Evolutionary conservation across 805 yeast genomes (phyloP).

Genomic region (Candida ponderosae): DNA sequence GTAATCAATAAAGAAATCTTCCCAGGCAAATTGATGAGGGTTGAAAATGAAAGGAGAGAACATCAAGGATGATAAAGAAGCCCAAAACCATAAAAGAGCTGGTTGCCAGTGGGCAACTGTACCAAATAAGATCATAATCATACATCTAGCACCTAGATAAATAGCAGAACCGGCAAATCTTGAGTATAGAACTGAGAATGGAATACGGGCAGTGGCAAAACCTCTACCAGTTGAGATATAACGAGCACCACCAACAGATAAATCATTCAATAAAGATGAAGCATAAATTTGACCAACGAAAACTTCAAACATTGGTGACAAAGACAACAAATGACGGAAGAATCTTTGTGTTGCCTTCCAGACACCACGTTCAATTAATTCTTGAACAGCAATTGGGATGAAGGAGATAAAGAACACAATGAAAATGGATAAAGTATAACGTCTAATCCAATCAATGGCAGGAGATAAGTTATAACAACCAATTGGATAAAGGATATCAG

Average conservation of each 20-base stretch:
- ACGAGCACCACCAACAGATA: conserved; percentile 81
- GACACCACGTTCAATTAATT: conserved; percentile 73
- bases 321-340: conserved; percentile 55
- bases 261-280: conserved; percentile 59
- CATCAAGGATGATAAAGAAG: conserved; percentile 78
- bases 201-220: conserved; percentile 74
- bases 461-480: conserved; percentile 74
- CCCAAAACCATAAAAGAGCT: conserved; percentile 96
- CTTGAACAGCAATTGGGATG: conserved; percentile 72
- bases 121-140: conserved; percentile 66
- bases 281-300: conserved; percentile 77
- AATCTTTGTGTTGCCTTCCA: conserved; percentile 70
- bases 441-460: conserved; percentile 73
- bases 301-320: conserved; percentile 78
- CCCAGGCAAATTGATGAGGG: conserved; percentile 97
- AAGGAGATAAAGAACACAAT: conserved; percentile 77
- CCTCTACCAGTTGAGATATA: conserved; percentile 85
- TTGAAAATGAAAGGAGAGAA: conserved; percentile 92
- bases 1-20: conserved; percentile 93
- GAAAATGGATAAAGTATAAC: conserved; percentile 74
- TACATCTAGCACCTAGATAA: conserved; percentile 75
- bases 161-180: conserved; percentile 78
- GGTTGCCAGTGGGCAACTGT: conserved; percentile 85
- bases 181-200: conserved; percentile 65
- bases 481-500: conserved; percentile 56